A percentile compares a stretch with the other conserved stretches of the same genome.
These are phyloP conservation scores for Daedalea quercina DNA, from an alignment of 768 basidiomycete species.

Conservation along the genomic window DNA sequence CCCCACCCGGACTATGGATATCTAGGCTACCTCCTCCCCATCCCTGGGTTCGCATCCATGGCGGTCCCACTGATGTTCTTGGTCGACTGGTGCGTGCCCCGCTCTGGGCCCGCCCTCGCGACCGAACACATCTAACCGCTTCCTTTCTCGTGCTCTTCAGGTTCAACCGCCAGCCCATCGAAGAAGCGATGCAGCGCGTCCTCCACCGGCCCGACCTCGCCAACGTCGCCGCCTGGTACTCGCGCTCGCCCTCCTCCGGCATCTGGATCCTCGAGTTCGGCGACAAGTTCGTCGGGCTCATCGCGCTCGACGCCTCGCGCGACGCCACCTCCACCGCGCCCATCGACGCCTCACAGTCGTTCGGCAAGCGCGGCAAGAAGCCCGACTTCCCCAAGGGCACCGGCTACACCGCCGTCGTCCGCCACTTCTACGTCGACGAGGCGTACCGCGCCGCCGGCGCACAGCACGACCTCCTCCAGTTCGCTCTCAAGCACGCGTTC, in stretches of 20 bases:
- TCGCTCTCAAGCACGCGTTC: slow-evolving; percentile 57
- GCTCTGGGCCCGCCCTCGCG: neutral
- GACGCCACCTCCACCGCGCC: slow-evolving; percentile 24
- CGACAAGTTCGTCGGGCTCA: slow-evolving; percentile 53
- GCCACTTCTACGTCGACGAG: slow-evolving; percentile 72
- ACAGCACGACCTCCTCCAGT: slow-evolving; percentile 60
- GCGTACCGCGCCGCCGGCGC: slow-evolving; percentile 47
- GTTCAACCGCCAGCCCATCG: slow-evolving; percentile 66
- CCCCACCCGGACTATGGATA: slow-evolving; percentile 40
- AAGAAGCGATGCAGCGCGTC: slow-evolving; percentile 41
- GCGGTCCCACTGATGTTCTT: slow-evolving; percentile 59
- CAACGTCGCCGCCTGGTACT: slow-evolving; percentile 49
- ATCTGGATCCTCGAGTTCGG: slow-evolving; percentile 65
- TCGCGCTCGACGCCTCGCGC: slow-evolving; percentile 60
- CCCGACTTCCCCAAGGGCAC: slow-evolving; percentile 25
- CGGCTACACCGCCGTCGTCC: slow-evolving; percentile 53
- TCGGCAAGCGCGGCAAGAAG: slow-evolving; percentile 8
- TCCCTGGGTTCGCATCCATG: slow-evolving; percentile 62
- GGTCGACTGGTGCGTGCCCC: slow-evolving; percentile 56
- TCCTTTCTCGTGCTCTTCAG: slow-evolving; percentile 28
- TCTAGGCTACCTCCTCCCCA: slow-evolving; percentile 45
- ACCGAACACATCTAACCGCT: neutral
- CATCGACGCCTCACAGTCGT: slow-evolving; percentile 6
- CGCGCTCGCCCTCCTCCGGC: slow-evolving; percentile 54
- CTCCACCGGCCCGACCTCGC: slow-evolving; percentile 52